Percentiles rank a stretch among this genome's conserved stretches.
Conservation (phyloP, 2,329 filamentous ascomycete genomes). For the Scedosporium boydii region DNA sequence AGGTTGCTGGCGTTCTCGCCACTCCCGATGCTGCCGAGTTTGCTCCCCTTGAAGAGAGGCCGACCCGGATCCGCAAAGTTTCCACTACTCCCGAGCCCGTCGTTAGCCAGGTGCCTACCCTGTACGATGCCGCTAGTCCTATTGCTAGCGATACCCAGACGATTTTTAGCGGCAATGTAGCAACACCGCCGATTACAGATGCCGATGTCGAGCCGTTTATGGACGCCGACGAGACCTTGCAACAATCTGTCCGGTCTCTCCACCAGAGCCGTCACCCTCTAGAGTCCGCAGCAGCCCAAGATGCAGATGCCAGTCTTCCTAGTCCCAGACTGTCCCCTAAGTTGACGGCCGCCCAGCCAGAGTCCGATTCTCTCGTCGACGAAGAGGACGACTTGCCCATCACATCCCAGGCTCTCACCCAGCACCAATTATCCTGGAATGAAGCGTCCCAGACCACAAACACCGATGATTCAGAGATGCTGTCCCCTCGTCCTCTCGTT, state of each 20-base stretch:
- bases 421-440: slow-evolving; percentile 21
- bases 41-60: slow-evolving; percentile 7
- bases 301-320: slow-evolving; percentile 82
- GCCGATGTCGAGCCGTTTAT: slow-evolving; percentile 55
- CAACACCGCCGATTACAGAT: slow-evolving; percentile 68
- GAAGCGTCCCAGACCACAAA: slow-evolving; percentile 32
- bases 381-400: neutral
- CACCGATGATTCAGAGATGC: slow-evolving; percentile 14
- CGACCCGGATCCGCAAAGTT: neutral
- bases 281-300: slow-evolving; percentile 18
- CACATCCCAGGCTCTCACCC: slow-evolving; percentile 14
- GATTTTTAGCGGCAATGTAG: slow-evolving; percentile 53
- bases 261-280: slow-evolving; percentile 21
- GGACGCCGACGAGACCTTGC: slow-evolving; percentile 39
- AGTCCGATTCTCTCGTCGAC: slow-evolving; percentile 25
- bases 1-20: slow-evolving; percentile 29
- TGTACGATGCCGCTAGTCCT: slow-evolving; percentile 1
- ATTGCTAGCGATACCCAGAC: slow-evolving; percentile 45
- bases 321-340: slow-evolving; percentile 93
- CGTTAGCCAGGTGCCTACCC: neutral
- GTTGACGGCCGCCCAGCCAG: slow-evolving; percentile 57
- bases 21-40: slow-evolving; percentile 51
- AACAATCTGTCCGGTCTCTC: slow-evolving; percentile 34
- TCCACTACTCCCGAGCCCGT: slow-evolving; percentile 5
- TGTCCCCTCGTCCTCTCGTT: slow-evolving; percentile 7